Base-by-base conservation (phyloP, 78 protist genomes). In the Dictyostelium firmibasis region DNA sequence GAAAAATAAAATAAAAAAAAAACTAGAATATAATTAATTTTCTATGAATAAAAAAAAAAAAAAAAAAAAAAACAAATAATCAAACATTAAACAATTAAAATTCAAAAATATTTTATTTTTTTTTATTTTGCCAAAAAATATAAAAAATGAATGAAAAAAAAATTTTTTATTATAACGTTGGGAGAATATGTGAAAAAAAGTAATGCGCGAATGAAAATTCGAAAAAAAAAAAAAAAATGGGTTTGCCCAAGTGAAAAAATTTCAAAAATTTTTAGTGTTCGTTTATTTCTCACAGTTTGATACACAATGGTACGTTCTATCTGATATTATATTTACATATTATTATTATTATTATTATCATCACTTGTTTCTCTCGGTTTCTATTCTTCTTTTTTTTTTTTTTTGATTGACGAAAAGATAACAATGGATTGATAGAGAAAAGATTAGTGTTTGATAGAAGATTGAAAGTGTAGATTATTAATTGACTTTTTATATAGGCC, bases 401-500 rank as follows among this genome's bases (percentile, higher is more conserved):
- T 38, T 4, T 38, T 38, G 43, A 38, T 38, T 38, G 4, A 38
- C 4, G 43, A 38, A 4, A 38, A 38, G 43, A 38, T 38, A 4
- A 4, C 2, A 38, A 4, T 38, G 43, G 43, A 38, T 38, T 38
- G 43, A 4, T 4, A 4, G 43, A 38, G 43, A 4, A 38, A 38
- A 4, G 43, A 38, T 38, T 38, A 38, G 43, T 2, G 43, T 38
- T 38, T 57, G 67, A 57, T 57, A 57, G 9, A 57, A 23, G 67
- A 57, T 57, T 57, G 27, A 57, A 53, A 50, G 2, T 11, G 16
- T 11, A 6, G 57, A 44, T 16, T 57, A 57, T 57, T 57, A 57
- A 57, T 64, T 64, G 11, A 62, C 31, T 8, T 60, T 64, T 64
- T 25, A 25, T 25, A 64, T 64, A 97, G 99, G 97, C 98, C 81